Evolutionary conservation across 108 stramenopile genomes (phyloP).

Genomic region (Conticribra guillardii): DNA sequence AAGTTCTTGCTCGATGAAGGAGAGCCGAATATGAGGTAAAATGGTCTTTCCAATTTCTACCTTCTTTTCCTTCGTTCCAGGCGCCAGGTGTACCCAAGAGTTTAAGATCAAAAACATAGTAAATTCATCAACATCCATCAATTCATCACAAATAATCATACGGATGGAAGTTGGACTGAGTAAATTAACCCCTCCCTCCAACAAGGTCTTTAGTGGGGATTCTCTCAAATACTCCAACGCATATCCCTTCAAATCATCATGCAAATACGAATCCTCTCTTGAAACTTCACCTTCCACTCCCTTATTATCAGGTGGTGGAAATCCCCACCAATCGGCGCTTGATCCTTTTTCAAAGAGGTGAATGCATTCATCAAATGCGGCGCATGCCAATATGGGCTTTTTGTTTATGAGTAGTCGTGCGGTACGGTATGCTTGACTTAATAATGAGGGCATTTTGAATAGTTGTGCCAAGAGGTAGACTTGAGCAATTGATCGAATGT

Average conservation of each 20-base stretch:
- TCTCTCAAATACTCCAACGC: constrained; percentile 1
- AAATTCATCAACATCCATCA: constrained; percentile 16
- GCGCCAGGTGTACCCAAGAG: constrained; percentile 2
- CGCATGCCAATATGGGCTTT: background rate
- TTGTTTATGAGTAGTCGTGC: background rate
- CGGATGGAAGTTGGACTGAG: constrained; percentile 3
- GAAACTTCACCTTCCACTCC: background rate
- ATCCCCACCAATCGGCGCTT: background rate
- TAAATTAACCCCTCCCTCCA: background rate
- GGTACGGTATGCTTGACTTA: background rate
- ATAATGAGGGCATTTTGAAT: background rate
- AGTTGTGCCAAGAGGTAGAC: background rate
- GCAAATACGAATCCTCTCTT: background rate
- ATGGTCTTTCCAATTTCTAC: constrained; percentile 3
- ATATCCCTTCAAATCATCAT: constrained; percentile 2
- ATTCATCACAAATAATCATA: constrained; percentile 1
- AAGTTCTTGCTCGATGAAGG: constrained; percentile 5
- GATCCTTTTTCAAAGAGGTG: background rate
- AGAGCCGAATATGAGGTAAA: constrained; percentile 1
- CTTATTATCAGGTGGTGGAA: background rate
- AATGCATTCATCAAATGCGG: constrained; percentile 1
- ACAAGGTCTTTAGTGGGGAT: background rate
- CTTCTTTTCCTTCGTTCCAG: background rate
- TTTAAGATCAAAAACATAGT: constrained; percentile 17
- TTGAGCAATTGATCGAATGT: background rate